phyloP scores from a whole-genome alignment of 768 basidiomycete species.

The Boletus sp. region DNA sequence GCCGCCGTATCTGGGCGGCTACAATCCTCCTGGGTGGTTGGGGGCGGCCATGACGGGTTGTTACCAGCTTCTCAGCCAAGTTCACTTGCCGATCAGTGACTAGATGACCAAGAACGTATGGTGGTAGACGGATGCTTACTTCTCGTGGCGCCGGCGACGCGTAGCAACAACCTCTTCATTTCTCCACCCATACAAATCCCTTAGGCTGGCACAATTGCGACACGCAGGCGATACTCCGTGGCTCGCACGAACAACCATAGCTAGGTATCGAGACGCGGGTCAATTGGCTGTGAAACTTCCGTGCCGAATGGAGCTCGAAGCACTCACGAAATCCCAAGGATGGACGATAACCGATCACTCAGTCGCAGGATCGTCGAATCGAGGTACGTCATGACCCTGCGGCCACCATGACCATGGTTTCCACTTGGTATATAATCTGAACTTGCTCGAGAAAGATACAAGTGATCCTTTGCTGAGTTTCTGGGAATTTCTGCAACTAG shows the following conservation, averaged over 20 bases:
- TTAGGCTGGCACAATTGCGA: background rate
- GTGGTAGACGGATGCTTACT: constrained; percentile 4
- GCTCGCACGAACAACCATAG: background rate
- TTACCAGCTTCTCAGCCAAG: background rate
- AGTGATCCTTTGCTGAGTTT: background rate
- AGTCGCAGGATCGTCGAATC: background rate
- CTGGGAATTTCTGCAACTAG: background rate
- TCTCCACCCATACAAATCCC: background rate
- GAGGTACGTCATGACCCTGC: background rate
- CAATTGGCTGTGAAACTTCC: background rate
- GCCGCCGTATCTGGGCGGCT: background rate
- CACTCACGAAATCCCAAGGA: background rate
- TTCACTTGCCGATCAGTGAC: background rate
- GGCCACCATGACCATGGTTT: background rate
- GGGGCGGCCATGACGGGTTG: background rate
- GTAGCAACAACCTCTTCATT: background rate
- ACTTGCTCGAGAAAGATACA: background rate
- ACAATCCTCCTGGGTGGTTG: background rate
- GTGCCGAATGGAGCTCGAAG: background rate
- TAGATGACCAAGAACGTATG: background rate
- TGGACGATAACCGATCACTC: background rate
- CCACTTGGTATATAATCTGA: background rate
- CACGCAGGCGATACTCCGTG: background rate
- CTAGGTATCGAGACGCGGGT: background rate
- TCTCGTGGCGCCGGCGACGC: background rate